Base-by-base conservation (phyloP, 306 rosid genomes). In the Vachellia pachyceras region DNA sequence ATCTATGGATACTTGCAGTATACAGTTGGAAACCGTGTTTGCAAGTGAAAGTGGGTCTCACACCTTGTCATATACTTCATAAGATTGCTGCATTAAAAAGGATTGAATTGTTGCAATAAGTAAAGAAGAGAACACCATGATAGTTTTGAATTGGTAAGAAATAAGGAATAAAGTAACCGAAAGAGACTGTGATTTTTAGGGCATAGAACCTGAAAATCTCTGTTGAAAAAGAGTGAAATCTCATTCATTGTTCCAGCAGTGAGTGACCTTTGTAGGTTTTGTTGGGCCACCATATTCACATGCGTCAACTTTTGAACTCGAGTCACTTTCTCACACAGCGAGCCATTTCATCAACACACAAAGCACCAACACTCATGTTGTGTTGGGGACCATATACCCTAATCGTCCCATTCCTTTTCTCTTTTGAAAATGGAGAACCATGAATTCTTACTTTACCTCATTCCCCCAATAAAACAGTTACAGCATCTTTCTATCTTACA, bases 301-400 rank as follows among this genome's bases (percentile, higher is more conserved):
- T 47, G 63, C 15, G 45, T 33, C 42, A 33, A 29, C 40, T 46
- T 73, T 52, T 52, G 17, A 29, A 36, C 36, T 36, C 2, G 11
- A 22, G 67, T 73, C 77, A n/a, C 67, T 36, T 3, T 73, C 77
- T 37, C 11, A 20, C 20, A 6, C 37, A 20, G 77, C 22, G 7
- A 73, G n/a, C 47, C 47, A 52, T 37, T 73, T 73, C 49, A 10
- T 18, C 49, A 10, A 73, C 20, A 45, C 5, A 73, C 77, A 37
- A 37, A 54, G 22, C 5, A 68, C n/a, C 50, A 37, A 73, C 66
- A 37, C 45, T 23, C 41, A 54, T 37, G 40, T 54, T 14, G 77
- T 45, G 22, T n/a, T 54, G 17, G 77, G 77, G 67, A 73, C 77
- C 77, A 52, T 36, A 10, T 54, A 6, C 3, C 17, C 54, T 29